Base-by-base conservation (phyloP, 225 moss, liverwort and hornwort species). In the Climacium dendroides region DNA sequence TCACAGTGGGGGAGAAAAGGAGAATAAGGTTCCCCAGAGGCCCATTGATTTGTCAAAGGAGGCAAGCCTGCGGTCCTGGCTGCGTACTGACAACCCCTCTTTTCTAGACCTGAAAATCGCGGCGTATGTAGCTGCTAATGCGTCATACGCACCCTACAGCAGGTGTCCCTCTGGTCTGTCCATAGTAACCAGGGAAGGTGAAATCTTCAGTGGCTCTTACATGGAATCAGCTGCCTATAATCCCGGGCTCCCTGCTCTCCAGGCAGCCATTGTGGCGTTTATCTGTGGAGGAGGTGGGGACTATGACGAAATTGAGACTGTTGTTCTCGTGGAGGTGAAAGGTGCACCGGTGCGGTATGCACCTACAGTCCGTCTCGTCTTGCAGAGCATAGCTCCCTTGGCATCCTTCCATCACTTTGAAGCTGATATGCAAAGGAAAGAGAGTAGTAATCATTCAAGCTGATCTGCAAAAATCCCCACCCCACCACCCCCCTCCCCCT, bases 221-320 rank as follows among this genome's bases (percentile, higher is more conserved):
- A 95, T 96, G 88, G 97, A 97, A 77, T 97, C 97, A 47, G 97
- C 97, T 58, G 97, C 97, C 2, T 94, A 94, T 52, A 97, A 97
- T 85, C 97, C 97, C 60, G 94, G 96, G 4, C 91, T 97, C 26
- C 95, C 97, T 19, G 94, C 97, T 45, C 73, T 97, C 32, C 97
- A 97, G 85, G 83, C 95, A 48, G 96, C 96, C 47, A 74, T 97
- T 35, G 94, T 97, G n/a, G 93, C 97, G 45, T 97, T 97, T 80
- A 87, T 97, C 19, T 90, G 93, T 52, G 93, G 93, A 89, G 96
- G 94, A 66, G 97, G 96, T 64, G 93, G 87, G 23, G 74, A 87
- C 66, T 93, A 93, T 63, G 94, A 94, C 73, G 96, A 96, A 52
- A 96, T 97, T 70, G 88, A 88, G 57, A 87, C 92, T 41, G 96